A percentile compares a stretch with the other conserved stretches of the same genome.
Conservation (phyloP, 495 filamentous ascomycete genomes). For the Aspergillus sparsus region DNA sequence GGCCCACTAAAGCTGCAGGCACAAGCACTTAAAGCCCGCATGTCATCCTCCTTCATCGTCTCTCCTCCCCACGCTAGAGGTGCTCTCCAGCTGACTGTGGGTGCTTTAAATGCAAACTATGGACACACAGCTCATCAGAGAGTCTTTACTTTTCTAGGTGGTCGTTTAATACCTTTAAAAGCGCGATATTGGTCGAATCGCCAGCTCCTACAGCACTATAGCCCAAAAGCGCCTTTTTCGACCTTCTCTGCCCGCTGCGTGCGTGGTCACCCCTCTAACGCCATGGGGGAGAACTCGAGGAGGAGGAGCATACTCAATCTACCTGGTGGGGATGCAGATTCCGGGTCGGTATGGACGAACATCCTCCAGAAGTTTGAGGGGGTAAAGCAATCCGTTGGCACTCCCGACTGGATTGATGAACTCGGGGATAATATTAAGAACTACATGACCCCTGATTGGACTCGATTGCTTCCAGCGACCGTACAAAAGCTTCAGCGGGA, state of each 20-base stretch:
- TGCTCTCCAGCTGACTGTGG: slow-evolving; percentile 38
- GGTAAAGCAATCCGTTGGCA: slow-evolving; percentile 52
- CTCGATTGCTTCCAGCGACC: slow-evolving; percentile 70
- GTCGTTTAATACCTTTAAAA: slow-evolving; percentile 29
- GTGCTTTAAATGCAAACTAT: slow-evolving; percentile 33
- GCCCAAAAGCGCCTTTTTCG: slow-evolving; percentile 31
- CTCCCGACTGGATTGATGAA: slow-evolving; percentile 56
- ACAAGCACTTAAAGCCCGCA: slow-evolving; percentile 24
- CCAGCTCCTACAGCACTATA: slow-evolving; percentile 20
- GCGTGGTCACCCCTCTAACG: slow-evolving; percentile 17
- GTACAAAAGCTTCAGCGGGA: slow-evolving; percentile 84
- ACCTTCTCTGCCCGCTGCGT: slow-evolving; percentile 22
- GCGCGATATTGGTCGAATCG: slow-evolving; percentile 28
- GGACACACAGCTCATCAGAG: slow-evolving; percentile 44
- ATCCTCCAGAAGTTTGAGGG: slow-evolving; percentile 60
- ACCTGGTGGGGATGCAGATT: slow-evolving; percentile 21
- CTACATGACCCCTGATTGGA: slow-evolving; percentile 80
- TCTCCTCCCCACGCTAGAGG: slow-evolving; percentile 54
- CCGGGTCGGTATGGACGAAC: slow-evolving; percentile 57
- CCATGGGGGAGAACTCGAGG: slow-evolving; percentile 6
- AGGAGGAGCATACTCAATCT: background rate
- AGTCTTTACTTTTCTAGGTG: slow-evolving; percentile 33
- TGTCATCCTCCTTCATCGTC: slow-evolving; percentile 48
- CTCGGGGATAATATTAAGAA: slow-evolving; percentile 64
- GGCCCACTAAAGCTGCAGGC: slow-evolving; percentile 15